Conservation (phyloP, 345 rosid species). For the Eucalyptus cloeziana region DNA sequence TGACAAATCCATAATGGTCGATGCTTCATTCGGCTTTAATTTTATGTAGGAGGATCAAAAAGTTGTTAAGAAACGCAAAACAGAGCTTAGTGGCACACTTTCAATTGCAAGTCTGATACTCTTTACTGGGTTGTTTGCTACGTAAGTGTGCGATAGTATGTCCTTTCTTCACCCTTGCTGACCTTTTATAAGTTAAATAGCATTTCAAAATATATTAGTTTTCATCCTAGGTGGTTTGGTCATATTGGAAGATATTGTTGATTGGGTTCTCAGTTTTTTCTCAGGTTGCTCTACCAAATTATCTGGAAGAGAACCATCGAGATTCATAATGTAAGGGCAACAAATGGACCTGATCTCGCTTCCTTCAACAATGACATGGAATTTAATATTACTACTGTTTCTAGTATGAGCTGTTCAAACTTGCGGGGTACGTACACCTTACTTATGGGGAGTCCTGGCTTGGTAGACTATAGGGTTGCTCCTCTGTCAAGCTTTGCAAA, state of each 20-base stretch:
- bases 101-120: constrained; percentile 93
- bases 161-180: not conserved
- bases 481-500: constrained; percentile 35
- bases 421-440: constrained; percentile 45
- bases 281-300: constrained; percentile 91
- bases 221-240: not conserved
- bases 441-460: constrained; percentile 60
- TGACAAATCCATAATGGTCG: not conserved
- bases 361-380: constrained; percentile 68
- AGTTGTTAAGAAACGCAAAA: constrained; percentile 72
- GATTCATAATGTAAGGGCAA: constrained; percentile 79
- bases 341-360: constrained; percentile 62
- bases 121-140: constrained; percentile 77
- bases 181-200: not conserved
- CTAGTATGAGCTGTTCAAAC: constrained; percentile 85
- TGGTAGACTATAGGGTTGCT: constrained; percentile 30
- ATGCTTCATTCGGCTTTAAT: not conserved
- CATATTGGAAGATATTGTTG: not conserved
- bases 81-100: constrained; percentile 84
- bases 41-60: constrained; percentile 61
- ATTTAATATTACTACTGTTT: constrained; percentile 67
- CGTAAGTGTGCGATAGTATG: constrained; percentile 43
- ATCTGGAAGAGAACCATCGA: constrained; percentile 74
- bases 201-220: not conserved
- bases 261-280: constrained; percentile 30